A percentile compares a stretch with the other conserved stretches of the same genome.
Evolutionary conservation across 768 basidiomycete species (phyloP).

Genomic region (Steccherinum ochraceum): DNA sequence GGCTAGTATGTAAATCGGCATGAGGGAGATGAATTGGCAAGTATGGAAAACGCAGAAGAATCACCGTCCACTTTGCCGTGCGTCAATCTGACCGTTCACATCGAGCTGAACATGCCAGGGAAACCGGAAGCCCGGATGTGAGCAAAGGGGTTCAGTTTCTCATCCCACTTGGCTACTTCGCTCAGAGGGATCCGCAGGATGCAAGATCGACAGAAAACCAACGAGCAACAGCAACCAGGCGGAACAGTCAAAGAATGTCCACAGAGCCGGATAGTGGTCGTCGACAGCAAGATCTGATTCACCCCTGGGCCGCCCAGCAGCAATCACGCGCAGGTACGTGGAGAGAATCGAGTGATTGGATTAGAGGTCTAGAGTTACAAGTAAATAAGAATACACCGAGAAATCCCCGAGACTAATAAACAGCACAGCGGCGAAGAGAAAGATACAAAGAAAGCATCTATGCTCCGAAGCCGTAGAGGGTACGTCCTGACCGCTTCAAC

Average conservation of each 20-base stretch:
- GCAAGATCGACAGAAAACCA: too few relatives aligned
- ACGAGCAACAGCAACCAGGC: too few relatives aligned
- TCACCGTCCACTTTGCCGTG: constrained; percentile 4
- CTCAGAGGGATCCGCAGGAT: too few relatives aligned
- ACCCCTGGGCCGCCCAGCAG: background rate
- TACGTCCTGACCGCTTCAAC: constrained; percentile 79
- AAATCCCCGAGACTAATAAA: constrained; percentile 14
- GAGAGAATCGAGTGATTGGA: constrained; percentile 2
- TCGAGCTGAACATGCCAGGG: background rate
- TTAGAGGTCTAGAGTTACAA: constrained; percentile 20
- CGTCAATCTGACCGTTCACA: too few relatives aligned
- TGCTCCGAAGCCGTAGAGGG: constrained; percentile 91
- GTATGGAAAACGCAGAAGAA: constrained; percentile 5
- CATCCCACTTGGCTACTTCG: background rate
- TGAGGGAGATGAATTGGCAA: background rate
- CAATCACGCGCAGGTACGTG: constrained; percentile 11
- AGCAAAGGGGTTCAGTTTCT: background rate
- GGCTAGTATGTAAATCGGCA: constrained; percentile 2
- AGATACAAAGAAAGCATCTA: constrained; percentile 34
- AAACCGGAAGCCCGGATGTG: background rate
- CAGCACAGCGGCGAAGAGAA: background rate
- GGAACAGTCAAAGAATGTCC: too few relatives aligned
- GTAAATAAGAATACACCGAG: constrained; percentile 26
- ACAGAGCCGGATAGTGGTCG: background rate
- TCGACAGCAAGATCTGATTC: background rate